Conservation (phyloP, 2,329 filamentous ascomycete species). For the Claviceps sp. region DNA sequence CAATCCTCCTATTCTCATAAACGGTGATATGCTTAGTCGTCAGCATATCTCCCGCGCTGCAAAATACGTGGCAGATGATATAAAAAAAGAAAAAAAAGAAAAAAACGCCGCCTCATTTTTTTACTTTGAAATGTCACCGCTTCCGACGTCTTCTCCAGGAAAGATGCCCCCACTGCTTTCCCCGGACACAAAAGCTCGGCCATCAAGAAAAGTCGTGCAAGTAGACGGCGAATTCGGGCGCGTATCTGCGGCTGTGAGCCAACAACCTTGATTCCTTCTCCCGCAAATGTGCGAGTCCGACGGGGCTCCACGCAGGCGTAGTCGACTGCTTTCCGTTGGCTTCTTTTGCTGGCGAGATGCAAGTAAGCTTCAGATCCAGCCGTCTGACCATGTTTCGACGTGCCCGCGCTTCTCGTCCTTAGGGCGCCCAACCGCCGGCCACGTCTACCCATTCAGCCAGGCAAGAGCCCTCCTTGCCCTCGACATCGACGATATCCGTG, state of each 20-base stretch:
- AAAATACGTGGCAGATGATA: conserved; percentile 2
- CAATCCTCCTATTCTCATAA: conserved; percentile 5
- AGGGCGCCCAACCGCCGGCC: conserved; percentile 74
- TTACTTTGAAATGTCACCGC: neutral
- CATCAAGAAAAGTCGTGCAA: neutral
- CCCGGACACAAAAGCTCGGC: neutral
- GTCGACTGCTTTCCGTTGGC: neutral
- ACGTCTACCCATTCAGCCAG: conserved; percentile 94
- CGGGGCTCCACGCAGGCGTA: neutral
- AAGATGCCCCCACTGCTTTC: neutral
- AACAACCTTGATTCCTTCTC: neutral
- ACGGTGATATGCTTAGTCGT: conserved; percentile 3
- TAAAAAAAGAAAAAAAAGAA: neutral
- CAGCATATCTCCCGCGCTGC: conserved; percentile 3
- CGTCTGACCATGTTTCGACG: neutral
- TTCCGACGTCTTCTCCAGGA: conserved; percentile 1
- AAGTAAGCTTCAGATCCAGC: neutral
- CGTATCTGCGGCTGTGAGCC: neutral
- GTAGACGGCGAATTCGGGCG: neutral
- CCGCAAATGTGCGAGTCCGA: neutral
- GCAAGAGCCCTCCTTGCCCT: conserved; percentile 94
- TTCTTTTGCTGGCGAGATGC: neutral
- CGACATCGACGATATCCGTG: conserved; percentile 92
- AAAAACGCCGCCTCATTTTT: conserved; percentile 6
- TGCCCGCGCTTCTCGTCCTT: conserved; percentile 7